These are phyloP conservation scores for Pulveroboletus sp. DNA, from an alignment of 768 basidiomycete species.

Conservation along the genomic window DNA sequence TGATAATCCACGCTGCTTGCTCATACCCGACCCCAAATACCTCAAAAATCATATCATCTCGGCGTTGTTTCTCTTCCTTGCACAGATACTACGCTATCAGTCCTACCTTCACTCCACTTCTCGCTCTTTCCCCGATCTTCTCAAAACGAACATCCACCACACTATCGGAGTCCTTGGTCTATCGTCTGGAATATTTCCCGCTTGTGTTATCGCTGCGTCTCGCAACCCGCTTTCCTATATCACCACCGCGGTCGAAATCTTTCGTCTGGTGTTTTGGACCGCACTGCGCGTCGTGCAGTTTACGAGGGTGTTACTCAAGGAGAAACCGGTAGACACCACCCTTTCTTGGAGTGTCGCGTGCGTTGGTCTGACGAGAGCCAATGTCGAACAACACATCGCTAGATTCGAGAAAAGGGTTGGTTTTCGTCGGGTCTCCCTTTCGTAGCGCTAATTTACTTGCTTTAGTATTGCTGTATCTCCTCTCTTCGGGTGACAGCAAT, in stretches of 20 bases:
- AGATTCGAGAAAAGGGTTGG: constrained; percentile 24
- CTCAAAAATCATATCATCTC: constrained; percentile 48
- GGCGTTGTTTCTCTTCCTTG: constrained; percentile 45
- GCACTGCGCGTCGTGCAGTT: constrained; percentile 40
- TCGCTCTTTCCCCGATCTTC: constrained; percentile 24
- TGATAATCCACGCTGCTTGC: constrained; percentile 34
- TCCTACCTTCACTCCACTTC: constrained; percentile 33
- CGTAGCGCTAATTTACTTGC: neutral
- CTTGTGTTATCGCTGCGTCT: constrained; percentile 50
- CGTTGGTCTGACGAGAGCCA: constrained; percentile 28
- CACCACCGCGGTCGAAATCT: constrained; percentile 43
- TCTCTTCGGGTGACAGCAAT: constrained; percentile 50
- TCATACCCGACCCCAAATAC: constrained; percentile 37
- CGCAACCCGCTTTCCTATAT: constrained; percentile 39
- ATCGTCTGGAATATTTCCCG: constrained; percentile 56
- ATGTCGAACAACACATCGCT: constrained; percentile 25
- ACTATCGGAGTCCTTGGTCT: constrained; percentile 45
- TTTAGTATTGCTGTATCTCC: constrained; percentile 15
- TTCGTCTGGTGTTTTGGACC: constrained; percentile 52
- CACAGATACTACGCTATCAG: constrained; percentile 54
- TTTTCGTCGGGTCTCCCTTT: neutral
- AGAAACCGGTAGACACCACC: constrained; percentile 18
- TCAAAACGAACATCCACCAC: constrained; percentile 35
- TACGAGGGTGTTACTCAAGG: constrained; percentile 23
- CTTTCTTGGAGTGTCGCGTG: constrained; percentile 49